Base-by-base conservation (phyloP, 768 basidiomycete species). In the Termitomyces sp. region DNA sequence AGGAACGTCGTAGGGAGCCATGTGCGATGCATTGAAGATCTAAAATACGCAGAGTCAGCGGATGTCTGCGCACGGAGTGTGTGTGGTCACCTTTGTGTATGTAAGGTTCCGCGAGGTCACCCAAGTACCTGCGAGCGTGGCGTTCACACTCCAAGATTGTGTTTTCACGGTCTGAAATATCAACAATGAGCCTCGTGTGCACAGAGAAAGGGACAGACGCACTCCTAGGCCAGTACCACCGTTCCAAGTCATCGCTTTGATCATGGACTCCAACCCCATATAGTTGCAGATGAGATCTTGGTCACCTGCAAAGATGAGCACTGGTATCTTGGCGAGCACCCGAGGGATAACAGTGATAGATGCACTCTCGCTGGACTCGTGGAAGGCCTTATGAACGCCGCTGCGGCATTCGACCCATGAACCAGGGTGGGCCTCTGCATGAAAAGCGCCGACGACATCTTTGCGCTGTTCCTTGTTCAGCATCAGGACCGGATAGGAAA, bases 261-360 rank as follows among this genome's bases (percentile, higher is more conserved):
- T 89, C 80, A 90, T 84, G 54, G 79, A 80, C 70, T 98, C 94
- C 56, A 93, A 76, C 3, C 97, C 97, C 49, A 95, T 77, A 68
- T 97, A 89, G 68, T 98, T 98, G 75, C 97, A 98, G 58, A 99
- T 97, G 40, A 94, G 73, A 68, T 98, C 97, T 68, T 98, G 91
- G 67, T 97, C 94, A 6, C 97, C 97, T 0, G 85, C 93, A 62
- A 97, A 99, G 43, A 99, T 76, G 59, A 99, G 66, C n/a, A 98
- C 80, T 1, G 88, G 87, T 18, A 98, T 86, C 57, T 79, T 79
- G 59, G 86, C 84, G 29, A 98, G 77, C 3, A 99, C 76, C 6
- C 75, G 73, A 0, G 97, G 96, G 1, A 99, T 67, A 41, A 97
- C 73, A 0, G 79, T 80, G 55, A 95, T 81, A 0, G 91, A 78